Evolutionary conservation across 2,329 filamentous ascomycete genomes (phyloP), one percentile per base, ranked within the genome.

Genomic region (Fonsecaea multimorphosa): DNA sequence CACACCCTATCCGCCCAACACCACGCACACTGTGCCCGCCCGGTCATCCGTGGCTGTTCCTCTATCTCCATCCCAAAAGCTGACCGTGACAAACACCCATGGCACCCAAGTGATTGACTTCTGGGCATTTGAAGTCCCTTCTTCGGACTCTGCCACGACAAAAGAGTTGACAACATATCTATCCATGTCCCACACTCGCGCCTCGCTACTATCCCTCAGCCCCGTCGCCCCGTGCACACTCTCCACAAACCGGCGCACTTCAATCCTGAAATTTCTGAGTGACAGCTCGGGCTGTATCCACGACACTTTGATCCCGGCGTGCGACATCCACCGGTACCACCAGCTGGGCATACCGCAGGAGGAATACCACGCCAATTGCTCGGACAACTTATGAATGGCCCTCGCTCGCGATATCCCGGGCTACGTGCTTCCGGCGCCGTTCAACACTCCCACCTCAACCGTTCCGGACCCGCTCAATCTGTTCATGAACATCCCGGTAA

Each of bases 41-140:
- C 79, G 81, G 55, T 78, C 77, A 64, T 78, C 74, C 11, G 78
- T 78, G 27, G 80, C 80, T 61, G 75, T 80, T 16, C 58, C 73
- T 16, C 70, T 83, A 51, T 69, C 69, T 19, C 61, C 70, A 5
- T 74, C 75, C 34, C 80, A 83, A 66, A 76, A 74, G 44, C 75
- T 83, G 67, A 82, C 78, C 63, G 76, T 83, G 63, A 78, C 76
- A 71, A 83, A 84, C 72, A 82, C 81, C 1, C 72, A 79, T 63
- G 82, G 82, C 58, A 80, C 81, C 58, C 82, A 84, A 73, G 82
- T 84, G 22, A 75, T 84, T 46, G 82, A 84, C 69, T 82, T 82
- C 53, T 84, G 80, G 80, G 80, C 79, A 2, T 80, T 83, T 65
- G 77, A 79, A 11, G 73, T 79, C 14, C 56, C 60, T 16, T 24